A percentile compares a stretch with the other conserved stretches of the same genome.
These are phyloP conservation scores for Ampelomyces quisqualis DNA, from an alignment of 2,329 filamentous ascomycete species.

Conservation along the genomic window DNA sequence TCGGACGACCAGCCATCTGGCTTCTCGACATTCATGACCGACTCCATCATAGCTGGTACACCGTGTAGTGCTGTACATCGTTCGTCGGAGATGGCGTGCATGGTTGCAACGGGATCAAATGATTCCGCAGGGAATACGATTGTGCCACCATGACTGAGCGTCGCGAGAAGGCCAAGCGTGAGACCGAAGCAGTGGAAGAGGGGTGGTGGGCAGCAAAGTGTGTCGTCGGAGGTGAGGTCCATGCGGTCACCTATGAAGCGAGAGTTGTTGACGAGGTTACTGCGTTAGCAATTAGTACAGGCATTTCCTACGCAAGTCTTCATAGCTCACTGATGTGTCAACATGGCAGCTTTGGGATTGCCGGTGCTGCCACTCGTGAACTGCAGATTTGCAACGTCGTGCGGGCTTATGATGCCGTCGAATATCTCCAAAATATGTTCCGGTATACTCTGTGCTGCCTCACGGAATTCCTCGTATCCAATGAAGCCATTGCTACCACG, in stretches of 20 bases:
- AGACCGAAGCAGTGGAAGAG: conserved; percentile 86
- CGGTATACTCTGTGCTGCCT: conserved; percentile 31
- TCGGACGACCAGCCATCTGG: conserved; percentile 46
- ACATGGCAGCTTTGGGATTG: conserved; percentile 43
- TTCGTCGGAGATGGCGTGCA: conserved; percentile 60
- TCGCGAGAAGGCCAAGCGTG: conserved; percentile 71
- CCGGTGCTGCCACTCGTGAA: conserved; percentile 45
- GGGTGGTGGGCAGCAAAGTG: conserved; percentile 78
- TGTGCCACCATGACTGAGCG: conserved; percentile 72
- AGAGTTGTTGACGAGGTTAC: conserved; percentile 45
- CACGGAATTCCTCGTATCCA: conserved; percentile 61
- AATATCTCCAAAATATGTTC: conserved; percentile 40
- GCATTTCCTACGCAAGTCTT: too few relatives aligned
- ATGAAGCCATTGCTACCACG: conserved; percentile 52
- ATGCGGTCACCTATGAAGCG: conserved; percentile 65
- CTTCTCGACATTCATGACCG: conserved; percentile 54
- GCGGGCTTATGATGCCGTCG: conserved; percentile 37
- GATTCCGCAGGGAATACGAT: conserved; percentile 73
- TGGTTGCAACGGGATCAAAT: conserved; percentile 67
- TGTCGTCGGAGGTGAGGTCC: conserved; percentile 63
- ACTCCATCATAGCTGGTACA: conserved; percentile 83
- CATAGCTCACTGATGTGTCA: conserved; percentile 44
- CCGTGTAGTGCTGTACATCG: conserved; percentile 71
- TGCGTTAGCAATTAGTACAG: conserved; percentile 10
- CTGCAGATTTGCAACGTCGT: conserved; percentile 42